These are phyloP conservation scores for Coemansia asiatica DNA, from an alignment of 192 early-diverging fungal species.

Conservation along the genomic window DNA sequence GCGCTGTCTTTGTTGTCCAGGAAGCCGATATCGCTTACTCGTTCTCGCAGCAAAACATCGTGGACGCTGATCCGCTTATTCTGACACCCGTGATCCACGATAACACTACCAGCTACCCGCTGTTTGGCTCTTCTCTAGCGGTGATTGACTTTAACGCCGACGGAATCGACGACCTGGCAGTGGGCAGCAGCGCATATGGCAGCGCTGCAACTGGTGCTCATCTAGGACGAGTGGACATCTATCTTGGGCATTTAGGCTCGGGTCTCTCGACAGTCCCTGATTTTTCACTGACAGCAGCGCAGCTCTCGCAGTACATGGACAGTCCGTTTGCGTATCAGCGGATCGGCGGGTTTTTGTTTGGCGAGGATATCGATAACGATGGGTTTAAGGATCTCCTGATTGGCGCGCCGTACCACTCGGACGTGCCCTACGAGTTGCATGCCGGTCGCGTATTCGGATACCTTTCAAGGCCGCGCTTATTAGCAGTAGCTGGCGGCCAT, in stretches of 20 bases:
- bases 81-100: constrained; percentile 13
- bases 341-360: constrained; percentile 52
- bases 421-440: constrained; percentile 25
- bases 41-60: constrained; percentile 49
- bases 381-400: constrained; percentile 66
- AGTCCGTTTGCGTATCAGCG: constrained; percentile 22
- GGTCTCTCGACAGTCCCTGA: constrained; percentile 58
- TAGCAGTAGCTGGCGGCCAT: background rate
- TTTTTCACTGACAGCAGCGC: constrained; percentile 43
- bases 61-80: constrained; percentile 43
- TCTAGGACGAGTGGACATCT: constrained; percentile 66
- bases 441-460: constrained; percentile 56
- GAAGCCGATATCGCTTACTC: constrained; percentile 9
- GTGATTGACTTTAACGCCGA: constrained; percentile 83
- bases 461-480: constrained; percentile 15
- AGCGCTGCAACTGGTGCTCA: constrained; percentile 23
- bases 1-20: constrained; percentile 59
- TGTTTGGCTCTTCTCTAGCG: constrained; percentile 76
- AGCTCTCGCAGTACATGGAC: constrained; percentile 23
- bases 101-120: constrained; percentile 20
- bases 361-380: constrained; percentile 65
- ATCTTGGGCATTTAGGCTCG: constrained; percentile 58
- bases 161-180: constrained; percentile 82
- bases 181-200: constrained; percentile 63
- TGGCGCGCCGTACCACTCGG: constrained; percentile 62